Conservation (phyloP, 768 basidiomycete genomes). For the Russula earlei region DNA sequence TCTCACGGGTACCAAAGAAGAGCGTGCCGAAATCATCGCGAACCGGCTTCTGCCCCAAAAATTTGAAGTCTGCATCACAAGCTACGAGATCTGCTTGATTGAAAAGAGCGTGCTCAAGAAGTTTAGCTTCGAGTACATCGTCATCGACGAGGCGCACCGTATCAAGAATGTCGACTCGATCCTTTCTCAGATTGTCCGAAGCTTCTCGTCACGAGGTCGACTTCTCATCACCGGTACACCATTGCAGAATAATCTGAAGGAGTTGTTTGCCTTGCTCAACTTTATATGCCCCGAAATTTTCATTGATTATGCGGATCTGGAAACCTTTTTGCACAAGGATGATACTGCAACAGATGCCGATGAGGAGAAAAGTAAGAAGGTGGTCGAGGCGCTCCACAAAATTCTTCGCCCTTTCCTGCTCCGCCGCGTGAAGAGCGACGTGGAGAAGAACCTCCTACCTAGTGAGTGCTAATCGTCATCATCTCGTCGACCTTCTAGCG, state of each 20-base stretch:
- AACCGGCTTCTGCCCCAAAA: conserved; percentile 73
- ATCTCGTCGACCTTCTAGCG: neutral
- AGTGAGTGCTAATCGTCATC: conserved; percentile 42
- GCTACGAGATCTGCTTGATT: conserved; percentile 94
- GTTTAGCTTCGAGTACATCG: conserved; percentile 95
- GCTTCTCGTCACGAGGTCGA: conserved; percentile 81
- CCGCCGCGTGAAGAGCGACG: conserved; percentile 89
- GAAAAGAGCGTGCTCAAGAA: conserved; percentile 90
- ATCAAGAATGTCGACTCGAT: conserved; percentile 99
- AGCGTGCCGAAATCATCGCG: conserved; percentile 74
- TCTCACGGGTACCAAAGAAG: conserved; percentile 83
- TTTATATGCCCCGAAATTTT: conserved; percentile 98
- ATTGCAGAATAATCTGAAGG: conserved; percentile 93
- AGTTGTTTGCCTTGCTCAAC: conserved; percentile 84
- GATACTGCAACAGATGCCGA: conserved; percentile 55
- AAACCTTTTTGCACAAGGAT: conserved; percentile 90
- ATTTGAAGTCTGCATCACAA: conserved; percentile 92
- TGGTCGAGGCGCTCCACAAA: conserved; percentile 95
- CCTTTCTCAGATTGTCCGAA: conserved; percentile 86
- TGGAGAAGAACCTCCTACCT: conserved; percentile 91
- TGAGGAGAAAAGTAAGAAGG: conserved; percentile 80
- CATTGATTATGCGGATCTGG: conserved; percentile 82
- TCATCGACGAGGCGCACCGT: conserved; percentile 97
- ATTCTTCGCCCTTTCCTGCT: conserved; percentile 92
- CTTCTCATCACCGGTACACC: conserved; percentile 96